Base-by-base conservation (phyloP, 306 rosid species). In the Crotalaria pallida region DNA sequence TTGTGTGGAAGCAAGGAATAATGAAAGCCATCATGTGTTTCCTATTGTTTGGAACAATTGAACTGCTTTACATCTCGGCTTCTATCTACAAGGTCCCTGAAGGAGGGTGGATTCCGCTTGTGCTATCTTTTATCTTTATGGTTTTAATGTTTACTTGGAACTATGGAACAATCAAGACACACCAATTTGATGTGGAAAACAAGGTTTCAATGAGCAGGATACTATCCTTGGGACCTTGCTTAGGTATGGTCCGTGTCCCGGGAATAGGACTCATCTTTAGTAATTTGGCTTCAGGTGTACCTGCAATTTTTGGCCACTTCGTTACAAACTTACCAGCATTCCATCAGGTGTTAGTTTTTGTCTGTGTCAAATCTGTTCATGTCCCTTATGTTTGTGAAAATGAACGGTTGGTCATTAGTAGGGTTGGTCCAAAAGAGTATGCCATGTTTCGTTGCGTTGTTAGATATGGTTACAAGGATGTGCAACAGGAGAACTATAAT, bases 401-500 rank as follows among this genome's bases (percentile, higher is more conserved):
- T 1, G 83, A 92, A 62, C 79, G 92, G 24, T 29, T 89, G 64
- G 64, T 84, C 56, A 69, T 89, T 3, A 69, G 88, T 31, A 79
- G 98, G 51, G 77, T 89, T 7, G 94, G 96, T 10, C 89, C 92
- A 0, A 86, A 69, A 58, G 96, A 86, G 69, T 89, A 64, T 22
- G 74, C 82, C 47, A 84, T 89, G 95, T 87, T 85, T 61, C 72
- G 90, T n/a, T 92, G 96, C 72, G 67, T 88, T 13, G 82, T 89
- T 48, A 73, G 98, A 58, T 89, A 87, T 38, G 98, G 98, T 38
- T 87, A 89, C 85, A 83, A 84, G 74, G 98, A 92, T 72, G 38
- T 89, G 38, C 87, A 84, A 23, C 91, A 80, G 65, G 96, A 88
- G 66, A 84, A 79, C 73, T 71, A 82, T 64, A 73, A 86, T 43